Evolutionary conservation across 2,329 filamentous ascomycete species (phyloP).

Genomic region (Lecanosticta acicola): DNA sequence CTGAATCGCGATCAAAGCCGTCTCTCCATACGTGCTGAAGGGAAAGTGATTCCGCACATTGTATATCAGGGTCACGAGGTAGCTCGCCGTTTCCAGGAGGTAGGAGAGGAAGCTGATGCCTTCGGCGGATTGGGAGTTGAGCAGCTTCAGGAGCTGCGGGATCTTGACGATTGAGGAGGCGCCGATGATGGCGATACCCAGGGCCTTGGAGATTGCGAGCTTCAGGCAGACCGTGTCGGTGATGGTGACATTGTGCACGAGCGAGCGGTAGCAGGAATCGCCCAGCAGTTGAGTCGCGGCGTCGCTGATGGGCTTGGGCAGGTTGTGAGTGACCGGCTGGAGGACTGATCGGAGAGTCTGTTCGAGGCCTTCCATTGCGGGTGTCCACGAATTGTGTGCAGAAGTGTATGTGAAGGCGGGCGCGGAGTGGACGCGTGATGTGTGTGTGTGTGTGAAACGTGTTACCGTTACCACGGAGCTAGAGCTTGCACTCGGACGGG

Average conservation of each 20-base stretch:
- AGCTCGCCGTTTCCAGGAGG: constrained; percentile 80
- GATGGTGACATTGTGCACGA: constrained; percentile 79
- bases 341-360: constrained; percentile 39
- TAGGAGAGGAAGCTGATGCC: constrained; percentile 89
- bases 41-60: constrained; percentile 87
- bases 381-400: not conserved
- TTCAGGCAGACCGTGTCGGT: constrained; percentile 75
- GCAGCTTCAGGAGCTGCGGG: constrained; percentile 90
- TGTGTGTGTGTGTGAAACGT: not conserved
- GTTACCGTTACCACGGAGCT: too few relatives aligned
- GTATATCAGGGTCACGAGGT: constrained; percentile 87
- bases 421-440: not conserved
- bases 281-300: constrained; percentile 76
- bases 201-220: constrained; percentile 82
- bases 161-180: constrained; percentile 91
- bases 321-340: constrained; percentile 43
- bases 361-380: constrained; percentile 42
- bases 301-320: constrained; percentile 67
- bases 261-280: constrained; percentile 72
- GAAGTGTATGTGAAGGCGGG: not conserved
- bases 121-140: constrained; percentile 70
- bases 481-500: too few relatives aligned
- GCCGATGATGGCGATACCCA: constrained; percentile 88
- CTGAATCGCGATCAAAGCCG: constrained; percentile 82
- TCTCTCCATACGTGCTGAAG: constrained; percentile 96